phyloP scores from a whole-genome alignment of 2,329 filamentous ascomycete species.

The Albifimbria verrucaria region DNA sequence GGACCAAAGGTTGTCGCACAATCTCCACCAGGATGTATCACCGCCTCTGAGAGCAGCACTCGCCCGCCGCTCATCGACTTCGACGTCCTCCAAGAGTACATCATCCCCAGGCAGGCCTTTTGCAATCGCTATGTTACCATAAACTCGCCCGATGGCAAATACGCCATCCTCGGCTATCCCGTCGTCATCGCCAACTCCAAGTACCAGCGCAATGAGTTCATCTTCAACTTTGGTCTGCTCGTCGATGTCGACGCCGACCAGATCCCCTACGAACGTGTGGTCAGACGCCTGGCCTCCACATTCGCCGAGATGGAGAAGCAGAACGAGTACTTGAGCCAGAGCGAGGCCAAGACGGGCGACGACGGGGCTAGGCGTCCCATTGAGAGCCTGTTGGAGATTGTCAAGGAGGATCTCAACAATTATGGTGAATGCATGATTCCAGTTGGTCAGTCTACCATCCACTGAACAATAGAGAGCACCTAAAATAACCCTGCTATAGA shows the following conservation, averaged over 20 bases:
- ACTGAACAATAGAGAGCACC: too few relatives aligned
- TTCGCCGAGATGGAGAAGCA: constrained; percentile 92
- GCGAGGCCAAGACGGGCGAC: constrained; percentile 40
- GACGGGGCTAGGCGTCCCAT: constrained; percentile 60
- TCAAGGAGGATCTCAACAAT: constrained; percentile 86
- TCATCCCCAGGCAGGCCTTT: constrained; percentile 92
- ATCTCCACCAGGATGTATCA: constrained; percentile 61
- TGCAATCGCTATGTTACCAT: constrained; percentile 88
- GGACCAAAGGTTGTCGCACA: constrained; percentile 62
- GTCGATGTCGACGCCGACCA: constrained; percentile 66
- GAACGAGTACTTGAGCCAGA: constrained; percentile 73
- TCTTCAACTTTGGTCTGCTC: constrained; percentile 95
- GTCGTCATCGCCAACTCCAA: constrained; percentile 80
- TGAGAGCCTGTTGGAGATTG: constrained; percentile 77
- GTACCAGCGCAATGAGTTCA: constrained; percentile 92
- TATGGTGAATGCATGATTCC: constrained; percentile 99
- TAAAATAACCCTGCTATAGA: too few relatives aligned
- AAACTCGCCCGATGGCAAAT: constrained; percentile 64
- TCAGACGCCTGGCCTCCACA: constrained; percentile 78
- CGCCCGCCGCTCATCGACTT: constrained; percentile 73
- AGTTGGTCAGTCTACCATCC: constrained; percentile 71
- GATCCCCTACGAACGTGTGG: constrained; percentile 77
- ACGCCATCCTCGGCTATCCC: constrained; percentile 82
- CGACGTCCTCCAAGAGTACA: constrained; percentile 81
- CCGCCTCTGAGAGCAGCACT: constrained; percentile 33